Base-by-base conservation (phyloP, 352 stramenopile species). In the Pythium rishiriense region DNA sequence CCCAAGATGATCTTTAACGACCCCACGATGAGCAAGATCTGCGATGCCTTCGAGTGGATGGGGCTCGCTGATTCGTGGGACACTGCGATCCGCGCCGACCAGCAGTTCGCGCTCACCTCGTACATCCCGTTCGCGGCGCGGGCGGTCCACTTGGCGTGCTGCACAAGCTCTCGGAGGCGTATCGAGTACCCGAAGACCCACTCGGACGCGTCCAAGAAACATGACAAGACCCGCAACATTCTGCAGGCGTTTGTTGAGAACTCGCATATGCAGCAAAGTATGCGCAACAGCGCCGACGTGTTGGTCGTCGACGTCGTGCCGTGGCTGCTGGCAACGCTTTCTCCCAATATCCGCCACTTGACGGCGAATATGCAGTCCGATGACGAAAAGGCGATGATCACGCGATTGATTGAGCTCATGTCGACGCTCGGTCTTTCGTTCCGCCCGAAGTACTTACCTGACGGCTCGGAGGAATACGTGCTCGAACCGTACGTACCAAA, bases 1-100 rank as follows among this genome's bases (percentile, higher is more conserved):
- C 76, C 88, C 8, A 79, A 82, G 57, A 87, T 97, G 65, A 86
- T 90, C 29, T 96, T 94, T 66, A 97, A 91, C 60, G 90, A 97
- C 75, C 90, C 92, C 28, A 93, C 87, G 3, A 85, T 96, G 78
- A 88, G 81, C 63, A 94, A 94, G 54, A 73, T 93, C 22, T 88
- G 82, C 60, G 71, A 85, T 21, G 75, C 87, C 4, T 90, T 93
- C 55, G 83, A 96, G 68, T 96, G 87, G 85, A 83, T 96, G 56
- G 85, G 82, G 9, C 71, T 92, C 48, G 87, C 87, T 2, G 87
- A 94, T 69, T 71, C 78, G 28, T 93, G 83, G 70, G 83, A 93
- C 21, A 77, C 66, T 35, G 68, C 68, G n/a, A 73, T 83, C 29
- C 78, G 74, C 14, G 53, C 72, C 4, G 82, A 93, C 21, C 85